Base-by-base conservation (phyloP, 1,139 yeast genomes). In the Yamadazyma sp. region DNA sequence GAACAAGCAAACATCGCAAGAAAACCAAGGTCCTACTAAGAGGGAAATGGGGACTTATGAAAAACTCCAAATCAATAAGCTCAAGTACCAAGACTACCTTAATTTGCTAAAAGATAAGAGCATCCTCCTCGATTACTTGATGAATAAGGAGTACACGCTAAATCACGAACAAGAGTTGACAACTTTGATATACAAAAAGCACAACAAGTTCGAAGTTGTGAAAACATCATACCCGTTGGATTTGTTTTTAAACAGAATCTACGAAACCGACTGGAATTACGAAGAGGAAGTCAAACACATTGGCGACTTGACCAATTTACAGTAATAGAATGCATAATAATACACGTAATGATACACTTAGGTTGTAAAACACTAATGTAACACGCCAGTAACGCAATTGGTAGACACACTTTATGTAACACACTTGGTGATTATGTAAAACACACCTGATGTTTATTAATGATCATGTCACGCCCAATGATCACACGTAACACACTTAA, bases 111-210 rank as follows among this genome's bases (percentile, higher is more conserved):
- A 55, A 10, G 54, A 56, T 31, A 51, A 58, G 38, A 50, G 38
- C 23, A 37, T 62, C 18, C 57, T 66, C 40, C 55, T 55, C 41
- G 62, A 59, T 17, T 65, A 54, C 39, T 40, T 53, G 14, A 49
- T 44, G 28, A 54, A 64, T 1, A 49, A 50, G 32, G 49, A 55
- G 17, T 55, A 57, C 37, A 64, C 73, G 1, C 42, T 50, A 20
- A 53, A 53, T 36, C 73, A 67, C 44, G 55, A 53, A 31, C 26
- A 44, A 12, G 70, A 65, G 48, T 46, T 64, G 42, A 44, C 47
- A 30, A 44, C 23, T 37, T 38, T 35, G 37, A 35, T 17, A 42
- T 31, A 23, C 36, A 41, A 10, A 34, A 46, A 10, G 30, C 36
- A 11, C 34, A 50, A 15, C 5, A 16, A 41, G 5, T 45, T 46